These are phyloP conservation scores for Tetrahymena borealis DNA, from an alignment of 73 alveolate genomes.

Conservation along the genomic window DNA sequence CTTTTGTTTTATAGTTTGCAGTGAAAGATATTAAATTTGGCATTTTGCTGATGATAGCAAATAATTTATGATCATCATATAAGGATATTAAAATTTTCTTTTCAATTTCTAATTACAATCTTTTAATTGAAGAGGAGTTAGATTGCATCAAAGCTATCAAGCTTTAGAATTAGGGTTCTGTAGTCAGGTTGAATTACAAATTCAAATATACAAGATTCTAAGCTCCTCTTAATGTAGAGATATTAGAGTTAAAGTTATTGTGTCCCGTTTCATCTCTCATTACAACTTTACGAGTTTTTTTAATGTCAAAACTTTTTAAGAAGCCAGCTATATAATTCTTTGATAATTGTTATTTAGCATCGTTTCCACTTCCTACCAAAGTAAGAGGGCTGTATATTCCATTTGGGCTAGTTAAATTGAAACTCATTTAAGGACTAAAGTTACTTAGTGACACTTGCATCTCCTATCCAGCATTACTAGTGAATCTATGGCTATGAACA, in stretches of 20 bases:
- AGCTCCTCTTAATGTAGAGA: background rate
- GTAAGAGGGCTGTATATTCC: too few species aligned
- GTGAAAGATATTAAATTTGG: background rate
- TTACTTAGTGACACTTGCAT: background rate
- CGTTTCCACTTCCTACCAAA: background rate
- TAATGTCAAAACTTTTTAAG: background rate
- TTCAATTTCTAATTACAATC: background rate
- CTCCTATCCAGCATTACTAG: background rate
- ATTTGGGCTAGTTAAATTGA: too few species aligned
- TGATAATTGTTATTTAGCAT: background rate
- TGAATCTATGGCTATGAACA: background rate
- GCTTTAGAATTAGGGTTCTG: background rate
- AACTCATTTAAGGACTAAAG: background rate
- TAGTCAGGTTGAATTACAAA: background rate
- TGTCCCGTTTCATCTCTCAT: background rate
- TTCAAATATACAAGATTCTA: background rate
- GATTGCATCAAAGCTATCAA: background rate
- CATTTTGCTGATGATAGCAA: background rate
- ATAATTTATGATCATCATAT: background rate
- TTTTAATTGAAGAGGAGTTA: background rate
- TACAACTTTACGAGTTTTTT: background rate
- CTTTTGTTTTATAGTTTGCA: background rate
- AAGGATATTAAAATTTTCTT: background rate
- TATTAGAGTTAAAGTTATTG: background rate
- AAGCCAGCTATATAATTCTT: background rate